A percentile compares a stretch with the other conserved stretches of the same genome.
These are phyloP conservation scores for Penicillium subrubescens DNA, from an alignment of 495 filamentous ascomycete genomes.

Conservation along the genomic window DNA sequence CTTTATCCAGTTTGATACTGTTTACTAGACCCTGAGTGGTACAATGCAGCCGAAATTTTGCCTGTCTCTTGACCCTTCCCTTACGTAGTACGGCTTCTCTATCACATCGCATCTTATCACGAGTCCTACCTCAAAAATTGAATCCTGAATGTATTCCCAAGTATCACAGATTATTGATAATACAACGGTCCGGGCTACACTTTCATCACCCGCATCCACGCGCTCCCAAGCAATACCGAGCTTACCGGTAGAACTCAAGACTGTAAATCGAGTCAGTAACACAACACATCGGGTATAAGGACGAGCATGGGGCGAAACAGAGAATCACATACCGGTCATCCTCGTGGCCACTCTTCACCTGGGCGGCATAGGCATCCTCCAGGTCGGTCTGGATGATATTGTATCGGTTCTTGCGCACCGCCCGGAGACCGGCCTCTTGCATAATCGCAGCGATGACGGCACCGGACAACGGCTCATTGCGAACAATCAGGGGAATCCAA, in stretches of 20 bases:
- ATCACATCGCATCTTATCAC: conserved; percentile 2
- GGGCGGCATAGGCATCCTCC: conserved; percentile 92
- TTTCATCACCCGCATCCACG: conserved; percentile 29
- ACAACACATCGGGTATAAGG: background rate
- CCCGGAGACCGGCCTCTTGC: conserved; percentile 95
- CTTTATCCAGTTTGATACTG: background rate
- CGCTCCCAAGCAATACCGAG: conserved; percentile 1
- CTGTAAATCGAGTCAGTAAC: conserved; percentile 33
- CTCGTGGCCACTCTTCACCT: conserved; percentile 88
- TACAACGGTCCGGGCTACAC: conserved; percentile 37
- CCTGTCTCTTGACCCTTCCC: background rate
- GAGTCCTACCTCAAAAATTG: background rate
- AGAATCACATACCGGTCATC: conserved; percentile 52
- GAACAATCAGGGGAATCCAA: conserved; percentile 89
- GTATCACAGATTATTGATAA: conserved; percentile 42
- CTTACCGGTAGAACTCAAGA: conserved; percentile 61
- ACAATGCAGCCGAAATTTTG: background rate
- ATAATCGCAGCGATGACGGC: conserved; percentile 98
- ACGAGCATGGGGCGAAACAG: background rate
- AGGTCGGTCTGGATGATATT: conserved; percentile 97
- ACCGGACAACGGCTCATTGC: conserved; percentile 92
- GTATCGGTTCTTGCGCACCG: conserved; percentile 96
- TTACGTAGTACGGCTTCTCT: background rate
- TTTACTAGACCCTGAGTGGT: background rate
- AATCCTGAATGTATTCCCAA: conserved; percentile 25